A percentile compares a stretch with the other conserved stretches of the same genome.
phyloP scores from a whole-genome alignment of 2,329 filamentous ascomycete species.

The Penicillium sp. region DNA sequence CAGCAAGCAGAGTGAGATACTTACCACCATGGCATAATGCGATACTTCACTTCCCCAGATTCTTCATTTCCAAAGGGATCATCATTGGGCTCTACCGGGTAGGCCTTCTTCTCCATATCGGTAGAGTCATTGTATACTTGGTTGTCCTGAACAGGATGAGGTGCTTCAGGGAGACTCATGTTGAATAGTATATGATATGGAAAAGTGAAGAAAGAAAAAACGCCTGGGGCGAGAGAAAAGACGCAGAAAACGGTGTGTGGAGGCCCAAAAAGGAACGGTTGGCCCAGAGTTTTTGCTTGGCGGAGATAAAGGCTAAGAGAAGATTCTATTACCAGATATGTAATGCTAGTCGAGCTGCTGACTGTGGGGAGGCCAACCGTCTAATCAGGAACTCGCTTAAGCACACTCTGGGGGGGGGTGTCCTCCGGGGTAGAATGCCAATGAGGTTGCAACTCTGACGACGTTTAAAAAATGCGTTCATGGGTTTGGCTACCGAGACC shows the following conservation, averaged over 20 bases:
- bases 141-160: conserved; percentile 7
- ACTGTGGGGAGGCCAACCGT: not conserved
- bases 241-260: conserved; percentile 8
- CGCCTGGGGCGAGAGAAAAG: conserved; percentile 9
- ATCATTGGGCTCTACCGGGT: conserved; percentile 11
- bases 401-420: not conserved
- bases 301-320: conserved; percentile 2
- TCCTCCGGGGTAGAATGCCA: conserved; percentile 1
- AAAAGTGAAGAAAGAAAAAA: not conserved
- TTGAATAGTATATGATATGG: not conserved
- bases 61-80: conserved; percentile 34
- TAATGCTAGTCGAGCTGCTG: not conserved
- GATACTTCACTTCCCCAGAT: conserved; percentile 40
- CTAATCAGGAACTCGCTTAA: not conserved
- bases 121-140: conserved; percentile 13
- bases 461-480: not conserved
- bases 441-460: not conserved
- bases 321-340: not conserved
- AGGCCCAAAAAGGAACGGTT: conserved; percentile 10
- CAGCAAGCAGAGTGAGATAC: conserved; percentile 1
- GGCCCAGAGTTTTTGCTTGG: conserved; percentile 19
- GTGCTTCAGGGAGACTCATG: conserved; percentile 13
- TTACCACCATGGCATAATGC: conserved; percentile 41
- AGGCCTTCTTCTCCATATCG: conserved; percentile 14
- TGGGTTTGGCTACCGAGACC: not conserved